These are phyloP conservation scores for Taphrina populina DNA, from an alignment of 1,139 yeast species.

Conservation along the genomic window DNA sequence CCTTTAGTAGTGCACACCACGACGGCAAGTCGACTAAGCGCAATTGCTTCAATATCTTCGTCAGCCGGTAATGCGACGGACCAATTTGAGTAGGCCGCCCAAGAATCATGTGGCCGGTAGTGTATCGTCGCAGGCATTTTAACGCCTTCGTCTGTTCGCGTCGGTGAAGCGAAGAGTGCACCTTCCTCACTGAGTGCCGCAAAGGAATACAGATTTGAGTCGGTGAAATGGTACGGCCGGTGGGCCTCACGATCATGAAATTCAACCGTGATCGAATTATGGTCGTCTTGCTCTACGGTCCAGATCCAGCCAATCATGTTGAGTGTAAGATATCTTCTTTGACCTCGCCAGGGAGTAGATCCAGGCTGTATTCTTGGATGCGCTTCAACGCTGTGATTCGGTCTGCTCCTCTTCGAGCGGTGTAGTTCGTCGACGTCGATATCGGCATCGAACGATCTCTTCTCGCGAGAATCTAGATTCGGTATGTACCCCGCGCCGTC, in stretches of 20 bases:
- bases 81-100: constrained; percentile 43
- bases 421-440: background rate
- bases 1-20: constrained; percentile 61
- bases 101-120: constrained; percentile 51
- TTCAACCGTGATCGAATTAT: constrained; percentile 74
- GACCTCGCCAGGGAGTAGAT: constrained; percentile 74
- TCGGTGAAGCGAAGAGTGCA: constrained; percentile 38
- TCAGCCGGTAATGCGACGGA: constrained; percentile 45
- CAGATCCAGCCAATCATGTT: constrained; percentile 80
- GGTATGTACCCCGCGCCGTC: constrained; percentile 55
- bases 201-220: constrained; percentile 63
- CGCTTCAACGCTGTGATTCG: constrained; percentile 24
- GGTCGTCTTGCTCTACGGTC: constrained; percentile 63
- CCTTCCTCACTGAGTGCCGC: constrained; percentile 60
- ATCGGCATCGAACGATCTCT: constrained; percentile 7
- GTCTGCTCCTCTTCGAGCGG: constrained; percentile 14
- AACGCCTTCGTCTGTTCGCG: constrained; percentile 19
- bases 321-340: constrained; percentile 65
- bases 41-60: constrained; percentile 54
- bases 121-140: constrained; percentile 43
- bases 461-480: constrained; percentile 31
- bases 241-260: constrained; percentile 80
- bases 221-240: constrained; percentile 84
- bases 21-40: constrained; percentile 53
- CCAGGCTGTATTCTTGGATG: constrained; percentile 66